Base-by-base conservation (phyloP, 1,284 basidiomycete genomes). In the Sparassis latifolia region DNA sequence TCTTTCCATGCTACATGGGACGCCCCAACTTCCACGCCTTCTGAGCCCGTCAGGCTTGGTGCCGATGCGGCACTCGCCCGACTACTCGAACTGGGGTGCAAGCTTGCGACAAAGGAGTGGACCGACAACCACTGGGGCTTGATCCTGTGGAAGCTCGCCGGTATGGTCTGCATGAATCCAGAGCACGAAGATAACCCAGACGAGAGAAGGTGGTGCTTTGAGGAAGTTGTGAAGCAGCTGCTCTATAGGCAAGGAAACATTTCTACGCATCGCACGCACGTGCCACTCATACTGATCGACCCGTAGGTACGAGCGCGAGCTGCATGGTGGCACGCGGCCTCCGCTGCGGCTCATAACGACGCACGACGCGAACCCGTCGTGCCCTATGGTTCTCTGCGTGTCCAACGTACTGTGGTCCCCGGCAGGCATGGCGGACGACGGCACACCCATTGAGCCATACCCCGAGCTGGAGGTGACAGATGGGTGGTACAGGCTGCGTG, bases 61-160 rank as follows among this genome's bases (percentile, higher is more conserved):
- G 68, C 82, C 28, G 56, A 66, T 2, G 76, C 74, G 10, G 84
- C 80, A 1, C 66, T 84, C 9, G 63, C 73, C 33, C 71, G 80
- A 52, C 66, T 91, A 7, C 66, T 71, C 3, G 62, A 66, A 30
- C 68, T 64, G 4, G 86, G 80, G 0, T 88, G 84, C 53, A 67
- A 63, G 2, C 72, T 86, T n/a, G 85, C 77, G 2, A 84, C 80
- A 3, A 73, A 82, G 54, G 64, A 74, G 32, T 99, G 96, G 96
- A 84, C 97, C 1, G 77, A 88, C 38, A 97, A 97, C 61, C 94
- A 97, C 60, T 99, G 92, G 89, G 64, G 71, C 3, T 69, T 95
- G 42, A 84, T 99, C 41, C 74, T 99, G 4, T 99, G 97, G 97
- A 99, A 99, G 67, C 69, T 97, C 7, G 90, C 93, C 1, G 87